Conservation (phyloP, 2,329 filamentous ascomycete species). For the Fusarium sp. region DNA sequence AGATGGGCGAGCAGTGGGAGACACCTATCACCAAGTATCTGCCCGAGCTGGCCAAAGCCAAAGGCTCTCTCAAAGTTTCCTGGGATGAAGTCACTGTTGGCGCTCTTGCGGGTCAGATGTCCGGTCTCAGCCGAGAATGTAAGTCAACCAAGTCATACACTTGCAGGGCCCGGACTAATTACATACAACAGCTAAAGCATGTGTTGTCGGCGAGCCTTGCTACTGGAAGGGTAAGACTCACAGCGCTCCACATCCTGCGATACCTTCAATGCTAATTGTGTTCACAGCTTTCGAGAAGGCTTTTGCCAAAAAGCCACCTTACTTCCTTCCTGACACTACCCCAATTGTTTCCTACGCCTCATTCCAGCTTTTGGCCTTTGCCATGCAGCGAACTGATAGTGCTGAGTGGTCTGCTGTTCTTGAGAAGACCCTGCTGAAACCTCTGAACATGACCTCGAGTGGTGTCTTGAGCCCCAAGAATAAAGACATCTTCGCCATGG, state of each 20-base stretch:
- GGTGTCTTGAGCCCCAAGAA: conserved; percentile 1
- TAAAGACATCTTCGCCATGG: conserved; percentile 15
- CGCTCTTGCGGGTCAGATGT: conserved; percentile 38
- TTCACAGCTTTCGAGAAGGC: conserved; percentile 10
- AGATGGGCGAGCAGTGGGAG: conserved; percentile 49
- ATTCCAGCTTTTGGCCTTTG: conserved; percentile 40
- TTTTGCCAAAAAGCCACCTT: conserved; percentile 24
- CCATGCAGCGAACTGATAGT: conserved; percentile 12
- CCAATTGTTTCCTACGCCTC: conserved; percentile 40
- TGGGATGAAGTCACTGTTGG: conserved; percentile 42
- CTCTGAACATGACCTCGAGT: conserved; percentile 30
- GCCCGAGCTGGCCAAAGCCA: conserved; percentile 40
- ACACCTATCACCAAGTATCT: conserved; percentile 48
- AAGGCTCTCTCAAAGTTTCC: background rate
- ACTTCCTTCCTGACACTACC: conserved; percentile 38
- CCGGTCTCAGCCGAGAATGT: conserved; percentile 41
- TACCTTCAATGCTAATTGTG: background rate
- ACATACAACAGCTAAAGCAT: conserved; percentile 15
- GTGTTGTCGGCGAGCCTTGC: conserved; percentile 17
- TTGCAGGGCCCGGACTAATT: background rate
- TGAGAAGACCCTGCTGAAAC: background rate
- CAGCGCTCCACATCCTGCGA: no score
- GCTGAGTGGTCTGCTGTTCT: conserved; percentile 15
- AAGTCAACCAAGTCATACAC: background rate
- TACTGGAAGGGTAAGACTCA: conserved; percentile 19